These are phyloP conservation scores for Limonium bicolor DNA, from an alignment of 148 eudicot species.

Conservation along the genomic window DNA sequence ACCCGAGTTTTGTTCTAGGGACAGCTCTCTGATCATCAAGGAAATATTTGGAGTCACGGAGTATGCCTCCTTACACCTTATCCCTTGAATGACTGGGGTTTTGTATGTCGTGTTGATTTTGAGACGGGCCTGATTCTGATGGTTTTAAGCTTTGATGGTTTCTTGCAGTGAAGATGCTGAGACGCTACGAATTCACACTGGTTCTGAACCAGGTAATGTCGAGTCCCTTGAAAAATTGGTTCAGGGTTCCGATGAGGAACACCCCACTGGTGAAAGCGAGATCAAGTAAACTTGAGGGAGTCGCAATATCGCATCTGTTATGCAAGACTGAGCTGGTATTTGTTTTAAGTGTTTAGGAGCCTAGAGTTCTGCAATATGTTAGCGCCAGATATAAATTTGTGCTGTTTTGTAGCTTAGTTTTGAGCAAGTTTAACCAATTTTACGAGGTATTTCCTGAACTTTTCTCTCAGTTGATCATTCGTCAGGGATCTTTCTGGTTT, in stretches of 20 bases:
- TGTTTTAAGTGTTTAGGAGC: no score
- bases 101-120: not conserved
- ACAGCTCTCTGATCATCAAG: constrained; percentile 65
- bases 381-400: no score
- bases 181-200: constrained; percentile 47
- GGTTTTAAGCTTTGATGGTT: not conserved
- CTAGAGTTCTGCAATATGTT: no score
- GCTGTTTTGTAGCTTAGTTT: no score
- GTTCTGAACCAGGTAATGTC: constrained; percentile 59
- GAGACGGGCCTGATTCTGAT: not conserved
- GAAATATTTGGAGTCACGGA: constrained; percentile 92
- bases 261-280: no score
- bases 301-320: no score
- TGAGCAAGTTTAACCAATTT: no score
- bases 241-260: constrained; percentile 35
- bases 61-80: constrained; percentile 25
- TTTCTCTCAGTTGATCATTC: no score
- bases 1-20: constrained; percentile 72
- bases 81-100: not conserved
- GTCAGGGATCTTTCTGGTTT: no score
- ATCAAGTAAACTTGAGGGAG: no score
- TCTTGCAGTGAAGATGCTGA: constrained; percentile 76
- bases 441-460: no score
- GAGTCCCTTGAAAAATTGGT: constrained; percentile 70
- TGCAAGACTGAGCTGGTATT: no score